Base-by-base conservation (phyloP, 1,284 basidiomycete species). In the Hypsizygus ulmarius region DNA sequence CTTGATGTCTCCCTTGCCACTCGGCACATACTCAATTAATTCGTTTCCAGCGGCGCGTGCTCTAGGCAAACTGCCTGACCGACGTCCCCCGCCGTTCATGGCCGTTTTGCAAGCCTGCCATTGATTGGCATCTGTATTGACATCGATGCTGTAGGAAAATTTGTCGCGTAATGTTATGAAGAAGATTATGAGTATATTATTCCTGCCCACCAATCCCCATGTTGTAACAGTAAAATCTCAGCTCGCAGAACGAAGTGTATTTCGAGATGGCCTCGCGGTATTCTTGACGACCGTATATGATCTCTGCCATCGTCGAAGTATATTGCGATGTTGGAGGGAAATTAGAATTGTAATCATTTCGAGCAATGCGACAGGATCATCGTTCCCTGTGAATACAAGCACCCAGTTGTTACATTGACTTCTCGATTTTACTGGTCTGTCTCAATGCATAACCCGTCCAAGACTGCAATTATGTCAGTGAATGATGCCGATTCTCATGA, bases 401-500 rank as follows among this genome's bases (percentile, higher is more conserved):
- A 42, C 35, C 21, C 21, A 25, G n/a, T 7, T 25, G 39, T 59
- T 47, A 64, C 7, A 30, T 15, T 4, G 64, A 64, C 62, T 75
- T 85, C 54, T 74, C 72, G 32, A 90, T 86, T 45, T 66, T 73
- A 62, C 86, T 90, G 32, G 77, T 69, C n/a, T 73, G 57, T 45
- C 85, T 72, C 63, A 75, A 69, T 3, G 87, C 87, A 63, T 93
- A 93, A 5, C 90, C 90, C 2, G 85, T 84, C 90, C 90, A 92
- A 7, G 87, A 90, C 90, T 91, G 16, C 39, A n/a, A 29, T 39
- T 25, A 38, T 40, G 30, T 51, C 30, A 50, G 50, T 37, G 49
- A 28, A 10, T 40, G 36, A 21, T 10, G 11, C 5, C 10, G 11
- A 8, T 9, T 11, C 35, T 15, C 3, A 16, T 8, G 16, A 9